These are phyloP conservation scores for Oryza brachyantha DNA, from an alignment of 176 grass and related monocot species.

Conservation along the genomic window DNA sequence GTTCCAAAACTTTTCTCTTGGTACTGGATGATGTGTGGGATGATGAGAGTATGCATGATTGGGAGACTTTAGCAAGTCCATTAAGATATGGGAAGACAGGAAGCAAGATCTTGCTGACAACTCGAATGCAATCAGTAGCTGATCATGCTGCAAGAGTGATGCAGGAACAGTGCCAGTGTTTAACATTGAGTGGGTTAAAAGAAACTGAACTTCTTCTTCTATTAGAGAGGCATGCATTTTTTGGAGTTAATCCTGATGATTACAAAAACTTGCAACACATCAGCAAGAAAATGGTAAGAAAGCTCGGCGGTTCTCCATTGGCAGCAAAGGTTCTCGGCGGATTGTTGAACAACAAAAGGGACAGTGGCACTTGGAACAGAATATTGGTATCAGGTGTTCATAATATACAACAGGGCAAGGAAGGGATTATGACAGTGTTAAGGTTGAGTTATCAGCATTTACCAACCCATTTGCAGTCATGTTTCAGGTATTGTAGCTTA, in stretches of 20 bases:
- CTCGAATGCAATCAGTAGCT: constrained; percentile 41
- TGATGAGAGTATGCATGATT: constrained; percentile 11
- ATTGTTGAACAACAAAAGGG: constrained; percentile 27
- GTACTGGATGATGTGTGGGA: constrained; percentile 61
- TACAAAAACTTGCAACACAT: constrained; percentile 25
- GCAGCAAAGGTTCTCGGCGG: constrained; percentile 53
- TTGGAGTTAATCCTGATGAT: constrained; percentile 7
- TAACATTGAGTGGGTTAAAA: constrained; percentile 14
- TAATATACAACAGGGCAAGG: constrained; percentile 26
- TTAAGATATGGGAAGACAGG: constrained; percentile 41
- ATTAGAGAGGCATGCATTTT: constrained; percentile 46
- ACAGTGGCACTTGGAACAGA: constrained; percentile 32
- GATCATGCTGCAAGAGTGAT: constrained; percentile 30
- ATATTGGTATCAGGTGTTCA: constrained; percentile 27
- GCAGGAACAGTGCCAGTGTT: neutral
- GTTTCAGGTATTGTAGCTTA: constrained; percentile 52
- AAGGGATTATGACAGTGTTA: constrained; percentile 31
- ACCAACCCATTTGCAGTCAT: constrained; percentile 41
- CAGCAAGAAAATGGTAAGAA: constrained; percentile 37
- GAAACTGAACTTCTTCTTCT: constrained; percentile 26
- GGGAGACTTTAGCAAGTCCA: constrained; percentile 28
- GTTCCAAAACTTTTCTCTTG: constrained; percentile 43
- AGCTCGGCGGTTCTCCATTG: constrained; percentile 47
- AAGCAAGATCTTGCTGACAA: constrained; percentile 57
- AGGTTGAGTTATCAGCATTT: constrained; percentile 51